Evolutionary conservation across 2,329 filamentous ascomycete species (phyloP), one percentile per base, ranked within the genome.

Genomic region (Trichoderma sp.): DNA sequence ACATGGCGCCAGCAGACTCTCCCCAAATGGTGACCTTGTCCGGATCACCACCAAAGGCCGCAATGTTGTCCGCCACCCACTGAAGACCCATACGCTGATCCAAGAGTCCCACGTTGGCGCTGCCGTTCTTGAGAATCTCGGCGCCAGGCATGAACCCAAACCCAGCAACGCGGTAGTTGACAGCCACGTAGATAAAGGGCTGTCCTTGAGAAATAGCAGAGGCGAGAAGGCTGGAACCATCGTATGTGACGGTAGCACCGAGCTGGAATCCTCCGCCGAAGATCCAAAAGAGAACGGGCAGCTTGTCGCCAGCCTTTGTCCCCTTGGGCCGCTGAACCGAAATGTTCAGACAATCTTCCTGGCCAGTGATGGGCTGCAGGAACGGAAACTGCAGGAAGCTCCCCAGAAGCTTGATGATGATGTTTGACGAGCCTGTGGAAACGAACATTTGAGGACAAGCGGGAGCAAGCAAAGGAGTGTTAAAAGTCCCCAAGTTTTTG

Each of bases 21-120:
- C 93, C 93, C 90, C 91, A 94, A 72, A 95, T 91, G 0, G 92
- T 95, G 6, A 95, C 92, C 79, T 92, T 92, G n/a, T 85, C 83
- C 0, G 92, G 90, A 78, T 95, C 92, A 15, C 93, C 93, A 11
- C 93, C 93, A 77, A 96, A 97, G 0, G 88, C 85, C 1, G 83
- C 89, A 71, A 95, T 93, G 75, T 95, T 93, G 76, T 93, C 91
- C 8, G 91, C 89, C 1, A 93, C 88, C 93, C 93, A 95, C 78
- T 94, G 82, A 7, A 95, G 83, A 0, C 88, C 92, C 74, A 92
- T 84, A 39, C 91, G 86, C 76, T 95, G 92, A 76, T 95, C 93
- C 0, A 92, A 84, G 3, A 93, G 85, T 3, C 93, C 93, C 4
- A 93, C 79, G 77, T 95, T 95, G 3, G 90, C 81, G 2, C 90